Conservation (phyloP, 768 basidiomycete species). For the Tubosaeta sp. region DNA sequence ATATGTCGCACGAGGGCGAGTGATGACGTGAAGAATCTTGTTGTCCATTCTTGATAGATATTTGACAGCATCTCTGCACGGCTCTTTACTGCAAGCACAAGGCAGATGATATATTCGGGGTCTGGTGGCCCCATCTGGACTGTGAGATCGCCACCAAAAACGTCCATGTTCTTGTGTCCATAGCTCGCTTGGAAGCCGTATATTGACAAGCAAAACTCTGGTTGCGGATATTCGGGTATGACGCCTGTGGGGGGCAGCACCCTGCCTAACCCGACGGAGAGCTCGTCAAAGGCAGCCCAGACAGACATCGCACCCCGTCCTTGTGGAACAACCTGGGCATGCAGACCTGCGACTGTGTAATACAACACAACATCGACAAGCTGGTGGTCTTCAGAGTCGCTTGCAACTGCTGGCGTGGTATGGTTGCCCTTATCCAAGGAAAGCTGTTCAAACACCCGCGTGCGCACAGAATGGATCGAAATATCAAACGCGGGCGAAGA, state of each 20-base stretch:
- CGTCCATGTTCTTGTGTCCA: slow-evolving; percentile 3
- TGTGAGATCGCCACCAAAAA: slow-evolving; percentile 21
- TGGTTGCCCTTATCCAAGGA: slow-evolving; percentile 4
- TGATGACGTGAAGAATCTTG: slow-evolving; percentile 29
- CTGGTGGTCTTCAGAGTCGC: slow-evolving; percentile 2
- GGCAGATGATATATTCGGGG: slow-evolving; percentile 24
- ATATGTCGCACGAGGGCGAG: slow-evolving; percentile 44
- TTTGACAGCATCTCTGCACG: slow-evolving; percentile 10
- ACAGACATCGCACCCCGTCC: not conserved
- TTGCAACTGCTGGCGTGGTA: not conserved
- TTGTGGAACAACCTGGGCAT: slow-evolving; percentile 10
- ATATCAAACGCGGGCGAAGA: slow-evolving; percentile 38
- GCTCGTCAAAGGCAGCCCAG: slow-evolving; percentile 12
- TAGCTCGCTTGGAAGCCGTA: slow-evolving; percentile 16
- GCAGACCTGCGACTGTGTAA: slow-evolving; percentile 13
- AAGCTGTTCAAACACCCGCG: slow-evolving; percentile 49
- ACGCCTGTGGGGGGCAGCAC: not conserved
- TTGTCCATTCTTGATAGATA: slow-evolving; percentile 28
- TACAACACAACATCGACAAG: slow-evolving; percentile 18
- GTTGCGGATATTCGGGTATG: slow-evolving; percentile 4
- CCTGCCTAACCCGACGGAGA: slow-evolving; percentile 12
- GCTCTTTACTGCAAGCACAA: slow-evolving; percentile 11
- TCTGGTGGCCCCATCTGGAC: slow-evolving; percentile 28
- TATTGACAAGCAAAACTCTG: slow-evolving; percentile 20
- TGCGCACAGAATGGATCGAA: slow-evolving; percentile 34